Evolutionary conservation across 768 basidiomycete genomes (phyloP).

Genomic region (Panaeolus cyanescens): DNA sequence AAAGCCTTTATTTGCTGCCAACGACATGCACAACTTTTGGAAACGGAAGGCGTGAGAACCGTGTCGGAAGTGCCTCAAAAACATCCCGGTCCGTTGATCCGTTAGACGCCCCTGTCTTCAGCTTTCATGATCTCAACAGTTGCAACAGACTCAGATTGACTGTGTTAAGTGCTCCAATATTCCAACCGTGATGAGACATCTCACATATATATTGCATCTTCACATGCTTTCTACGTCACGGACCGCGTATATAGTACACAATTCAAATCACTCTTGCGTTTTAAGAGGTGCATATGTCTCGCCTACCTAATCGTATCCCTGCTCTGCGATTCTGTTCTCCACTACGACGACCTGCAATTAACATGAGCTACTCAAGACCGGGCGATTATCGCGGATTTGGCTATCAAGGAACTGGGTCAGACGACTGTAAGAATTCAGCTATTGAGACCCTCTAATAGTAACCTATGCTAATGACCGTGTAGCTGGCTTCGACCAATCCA

Average conservation of each 20-base stretch:
- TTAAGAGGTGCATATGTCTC: neutral
- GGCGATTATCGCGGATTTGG: slow-evolving; percentile 5
- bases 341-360: neutral
- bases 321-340: neutral
- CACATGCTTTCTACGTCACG: no score
- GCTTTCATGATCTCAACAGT: no score
- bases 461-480: neutral
- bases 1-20: no score
- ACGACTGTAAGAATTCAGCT: neutral
- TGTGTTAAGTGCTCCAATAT: no score
- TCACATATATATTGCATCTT: no score
- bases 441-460: neutral
- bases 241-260: no score
- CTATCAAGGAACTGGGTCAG: neutral
- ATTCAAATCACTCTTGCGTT: no score
- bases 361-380: neutral
- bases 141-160: no score
- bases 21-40: no score
- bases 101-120: slow-evolving; percentile 2
- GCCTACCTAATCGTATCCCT: neutral
- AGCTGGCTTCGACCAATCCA: neutral
- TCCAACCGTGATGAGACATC: no score
- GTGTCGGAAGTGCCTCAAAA: no score
- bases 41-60: neutral
- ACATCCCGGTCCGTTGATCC: neutral